Base-by-base conservation (phyloP, 164 flowering plant species). In the Umbilicus rupestris region DNA sequence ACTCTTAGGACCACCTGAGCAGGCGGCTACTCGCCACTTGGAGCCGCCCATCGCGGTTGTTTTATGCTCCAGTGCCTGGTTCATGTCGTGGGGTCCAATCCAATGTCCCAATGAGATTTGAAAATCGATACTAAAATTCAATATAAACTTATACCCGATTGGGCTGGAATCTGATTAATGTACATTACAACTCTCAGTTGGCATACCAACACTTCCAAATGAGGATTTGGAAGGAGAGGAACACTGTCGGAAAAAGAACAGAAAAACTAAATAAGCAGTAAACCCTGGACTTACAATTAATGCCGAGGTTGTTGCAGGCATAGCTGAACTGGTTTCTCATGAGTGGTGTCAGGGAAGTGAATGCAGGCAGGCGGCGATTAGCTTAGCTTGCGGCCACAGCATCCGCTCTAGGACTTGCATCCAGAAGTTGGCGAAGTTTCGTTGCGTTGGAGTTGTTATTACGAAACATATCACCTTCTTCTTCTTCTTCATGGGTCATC, bases 321-420 rank as follows among this genome's bases (percentile, higher is more conserved):
- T 20, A 29, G 49, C 69, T 50, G 65, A 39, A 30, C 60, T 42
- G 12, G 39, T 31, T 57, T 52, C 24, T 67, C n/a, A 49, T 15
- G 26, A 52, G 60, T 35, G 39, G 63, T 44, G 60, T n/a, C 26
- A 57, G 63, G 35, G 24, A 14, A 28, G 39, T 14, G 26, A 49
- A 49, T 42, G 62, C 15, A 33, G 37, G 33, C 35, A 30, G 3
- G 7, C 37, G 0, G 14, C 44, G 19, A 28, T 45, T 69, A 24
- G 19, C 39, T 87, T 76, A 93, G 78, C 97, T 79, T 66, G 97
- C 96, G 41, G 85, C 93, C n/a, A 91, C 92, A 9, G 91, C 87
- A 73, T 90, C 90, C 0, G 92, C 66, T 66, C 96, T 73, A 1
- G 91, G 83, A 50, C 80, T 94, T n/a, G 88, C 47, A 55, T 79